These are phyloP conservation scores for Aspergillus saccharolyticus DNA, from an alignment of 495 filamentous ascomycete genomes.

Conservation along the genomic window DNA sequence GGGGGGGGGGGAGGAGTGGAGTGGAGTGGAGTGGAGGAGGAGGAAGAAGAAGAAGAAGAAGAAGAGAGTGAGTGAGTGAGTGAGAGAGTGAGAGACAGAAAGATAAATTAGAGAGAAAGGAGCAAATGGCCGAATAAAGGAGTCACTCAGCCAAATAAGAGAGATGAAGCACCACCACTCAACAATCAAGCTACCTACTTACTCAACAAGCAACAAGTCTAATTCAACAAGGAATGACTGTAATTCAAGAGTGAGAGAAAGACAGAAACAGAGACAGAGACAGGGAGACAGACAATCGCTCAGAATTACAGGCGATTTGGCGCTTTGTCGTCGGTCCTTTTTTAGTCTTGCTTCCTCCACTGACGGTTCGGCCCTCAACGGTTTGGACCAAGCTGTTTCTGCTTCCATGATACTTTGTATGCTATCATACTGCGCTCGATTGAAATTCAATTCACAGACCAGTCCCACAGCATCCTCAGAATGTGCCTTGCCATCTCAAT, in stretches of 20 bases:
- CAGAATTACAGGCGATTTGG: constrained; percentile 7
- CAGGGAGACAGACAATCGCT: no score
- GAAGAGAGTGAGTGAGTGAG: neutral
- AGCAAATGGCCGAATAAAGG: neutral
- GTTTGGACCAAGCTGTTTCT: neutral
- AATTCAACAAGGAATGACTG: neutral
- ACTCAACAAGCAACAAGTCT: no score
- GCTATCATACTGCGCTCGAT: no score
- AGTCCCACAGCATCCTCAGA: no score
- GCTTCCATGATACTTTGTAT: no score
- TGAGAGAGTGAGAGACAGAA: neutral
- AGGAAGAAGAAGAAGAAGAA: no score
- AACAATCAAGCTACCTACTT: neutral
- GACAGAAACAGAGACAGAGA: no score
- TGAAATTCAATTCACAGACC: neutral
- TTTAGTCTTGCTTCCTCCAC: constrained; percentile 3
- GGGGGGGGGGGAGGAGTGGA: neutral
- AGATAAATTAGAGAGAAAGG: no score
- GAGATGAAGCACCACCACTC: neutral
- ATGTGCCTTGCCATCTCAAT: neutral
- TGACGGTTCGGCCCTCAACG: neutral
- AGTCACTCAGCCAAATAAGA: constrained; percentile 1
- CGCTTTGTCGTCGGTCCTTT: constrained; percentile 3
- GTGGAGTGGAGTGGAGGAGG: neutral
- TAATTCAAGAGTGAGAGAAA: neutral